A percentile compares a stretch with the other conserved stretches of the same genome.
Evolutionary conservation across 371 early-diverging fungal genomes (phyloP).

Genomic region (Lichtheimia ornata): DNA sequence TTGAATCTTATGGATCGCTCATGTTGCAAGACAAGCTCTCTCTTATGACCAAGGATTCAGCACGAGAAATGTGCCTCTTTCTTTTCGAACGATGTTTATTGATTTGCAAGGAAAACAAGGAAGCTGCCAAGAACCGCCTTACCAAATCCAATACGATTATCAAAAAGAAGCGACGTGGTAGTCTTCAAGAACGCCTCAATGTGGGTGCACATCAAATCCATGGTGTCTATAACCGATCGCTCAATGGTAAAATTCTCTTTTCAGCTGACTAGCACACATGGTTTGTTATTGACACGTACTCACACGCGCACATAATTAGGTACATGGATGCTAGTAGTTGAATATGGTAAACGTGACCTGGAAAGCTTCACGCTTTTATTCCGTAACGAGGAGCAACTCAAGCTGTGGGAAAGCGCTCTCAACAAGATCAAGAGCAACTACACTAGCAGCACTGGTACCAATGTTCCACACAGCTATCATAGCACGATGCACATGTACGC

Average conservation of each 20-base stretch:
- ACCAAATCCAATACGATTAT: constrained; percentile 48
- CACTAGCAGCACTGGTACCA: constrained; percentile 15
- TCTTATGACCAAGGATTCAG: constrained; percentile 73
- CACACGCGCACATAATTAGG: constrained; percentile 12
- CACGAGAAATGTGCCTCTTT: constrained; percentile 80
- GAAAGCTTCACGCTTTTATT: constrained; percentile 84
- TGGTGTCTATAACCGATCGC: constrained; percentile 24
- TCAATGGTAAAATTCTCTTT: constrained; percentile 8
- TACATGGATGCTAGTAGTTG: constrained; percentile 65
- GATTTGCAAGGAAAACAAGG: constrained; percentile 79
- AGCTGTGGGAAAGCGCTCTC: constrained; percentile 81
- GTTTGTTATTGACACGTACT: too few species aligned
- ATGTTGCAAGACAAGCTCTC: constrained; percentile 81
- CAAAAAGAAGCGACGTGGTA: constrained; percentile 50
- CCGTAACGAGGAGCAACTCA: constrained; percentile 88
- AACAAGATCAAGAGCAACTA: constrained; percentile 38
- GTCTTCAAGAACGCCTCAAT: constrained; percentile 75
- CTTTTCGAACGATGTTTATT: constrained; percentile 88
- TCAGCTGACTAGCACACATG: too few species aligned
- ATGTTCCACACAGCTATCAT: constrained; percentile 18
- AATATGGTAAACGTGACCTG: constrained; percentile 73
- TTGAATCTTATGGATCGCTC: constrained; percentile 78
- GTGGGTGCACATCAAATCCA: constrained; percentile 25
- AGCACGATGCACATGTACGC: constrained; percentile 24
- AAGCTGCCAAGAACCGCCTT: constrained; percentile 28